phyloP scores from a whole-genome alignment of 148 eudicot species.

The Talinum fruticosum region DNA sequence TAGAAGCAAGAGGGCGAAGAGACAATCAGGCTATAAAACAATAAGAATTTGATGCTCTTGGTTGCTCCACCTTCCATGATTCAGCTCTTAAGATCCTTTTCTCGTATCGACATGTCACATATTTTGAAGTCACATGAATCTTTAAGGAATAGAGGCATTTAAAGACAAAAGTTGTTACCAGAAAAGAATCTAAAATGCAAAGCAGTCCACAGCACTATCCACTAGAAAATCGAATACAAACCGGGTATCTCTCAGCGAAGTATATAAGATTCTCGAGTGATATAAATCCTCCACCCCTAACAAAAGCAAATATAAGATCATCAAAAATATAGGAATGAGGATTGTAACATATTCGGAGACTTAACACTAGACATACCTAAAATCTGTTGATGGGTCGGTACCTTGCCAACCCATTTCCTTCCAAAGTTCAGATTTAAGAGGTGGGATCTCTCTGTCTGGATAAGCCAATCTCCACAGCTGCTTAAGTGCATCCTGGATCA shows the following conservation, averaged over 20 bases:
- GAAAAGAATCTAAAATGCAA: background rate
- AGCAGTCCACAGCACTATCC: conserved; percentile 5
- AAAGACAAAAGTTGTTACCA: background rate
- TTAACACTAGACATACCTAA: conserved; percentile 50
- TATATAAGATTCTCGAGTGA: conserved; percentile 93
- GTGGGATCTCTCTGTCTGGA: conserved; percentile 73
- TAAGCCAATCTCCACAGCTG: conserved; percentile 83
- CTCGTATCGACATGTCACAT: background rate
- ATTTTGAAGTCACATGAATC: background rate
- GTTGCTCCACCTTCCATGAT: background rate
- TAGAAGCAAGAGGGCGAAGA: background rate
- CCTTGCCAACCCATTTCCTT: conserved; percentile 99
- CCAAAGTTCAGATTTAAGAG: conserved; percentile 97
- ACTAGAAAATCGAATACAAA: conserved; percentile 36
- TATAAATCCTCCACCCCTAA: conserved; percentile 94
- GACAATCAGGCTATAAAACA: background rate
- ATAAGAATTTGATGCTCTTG: background rate
- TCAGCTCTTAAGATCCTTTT: background rate
- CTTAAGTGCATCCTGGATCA: conserved; percentile 79
- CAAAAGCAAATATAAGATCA: conserved; percentile 21
- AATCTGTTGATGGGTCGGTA: conserved; percentile 93
- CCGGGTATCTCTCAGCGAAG: conserved; percentile 83
- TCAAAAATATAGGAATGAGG: conserved; percentile 2
- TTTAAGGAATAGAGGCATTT: background rate
- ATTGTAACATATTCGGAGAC: background rate